These are phyloP conservation scores for Carex myosuroides DNA, from an alignment of 176 grass and related monocot species.

Conservation along the genomic window DNA sequence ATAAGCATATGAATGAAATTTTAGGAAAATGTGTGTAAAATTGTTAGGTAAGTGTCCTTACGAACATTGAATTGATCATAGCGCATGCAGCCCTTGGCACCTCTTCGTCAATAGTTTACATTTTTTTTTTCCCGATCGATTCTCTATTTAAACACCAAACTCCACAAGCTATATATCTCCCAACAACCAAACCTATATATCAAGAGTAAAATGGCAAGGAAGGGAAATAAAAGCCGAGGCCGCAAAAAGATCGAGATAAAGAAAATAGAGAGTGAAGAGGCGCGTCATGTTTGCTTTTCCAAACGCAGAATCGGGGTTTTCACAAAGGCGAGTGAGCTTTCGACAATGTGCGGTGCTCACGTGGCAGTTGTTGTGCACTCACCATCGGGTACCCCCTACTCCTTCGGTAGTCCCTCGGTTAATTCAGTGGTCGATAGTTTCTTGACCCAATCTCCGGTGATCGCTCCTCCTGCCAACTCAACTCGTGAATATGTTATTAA, in stretches of 20 bases:
- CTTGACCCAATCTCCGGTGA: not conserved
- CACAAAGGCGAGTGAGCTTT: constrained; percentile 48
- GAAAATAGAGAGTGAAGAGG: constrained; percentile 40
- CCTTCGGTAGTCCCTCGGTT: constrained; percentile 23
- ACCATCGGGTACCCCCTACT: constrained; percentile 31
- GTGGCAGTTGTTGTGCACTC: constrained; percentile 35
- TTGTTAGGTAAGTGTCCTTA: not conserved
- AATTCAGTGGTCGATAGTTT: constrained; percentile 12
- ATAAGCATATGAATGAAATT: not conserved
- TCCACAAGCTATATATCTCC: not conserved
- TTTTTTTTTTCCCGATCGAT: not conserved
- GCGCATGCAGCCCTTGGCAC: not conserved
- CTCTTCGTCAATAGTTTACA: not conserved
- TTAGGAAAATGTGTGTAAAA: not conserved
- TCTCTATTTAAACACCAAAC: constrained; percentile 1
- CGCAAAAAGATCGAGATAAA: constrained; percentile 51
- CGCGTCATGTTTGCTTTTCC: constrained; percentile 52
- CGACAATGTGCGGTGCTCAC: constrained; percentile 42
- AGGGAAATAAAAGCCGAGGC: constrained; percentile 28
- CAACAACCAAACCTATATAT: too few species aligned
- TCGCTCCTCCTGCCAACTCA: not conserved
- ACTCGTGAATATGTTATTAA: not conserved
- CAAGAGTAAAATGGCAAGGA: constrained; percentile 26
- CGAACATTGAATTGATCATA: not conserved
- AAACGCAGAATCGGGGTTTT: constrained; percentile 44